These are phyloP conservation scores for Podila clonocystis DNA, from an alignment of 192 early-diverging fungal species.

Conservation along the genomic window DNA sequence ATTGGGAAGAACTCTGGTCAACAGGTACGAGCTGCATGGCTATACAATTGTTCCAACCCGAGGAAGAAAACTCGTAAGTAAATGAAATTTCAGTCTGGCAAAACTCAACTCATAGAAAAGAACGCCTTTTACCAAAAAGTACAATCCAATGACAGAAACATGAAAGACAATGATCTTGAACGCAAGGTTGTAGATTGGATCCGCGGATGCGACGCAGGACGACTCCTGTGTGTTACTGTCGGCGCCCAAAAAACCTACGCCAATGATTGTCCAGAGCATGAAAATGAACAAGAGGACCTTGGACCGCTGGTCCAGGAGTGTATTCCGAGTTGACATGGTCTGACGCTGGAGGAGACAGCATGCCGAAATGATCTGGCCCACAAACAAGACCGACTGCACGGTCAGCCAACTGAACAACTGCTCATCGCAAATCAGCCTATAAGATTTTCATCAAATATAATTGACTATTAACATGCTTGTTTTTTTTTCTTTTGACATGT, in stretches of 20 bases:
- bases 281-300: slow-evolving; percentile 31
- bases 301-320: slow-evolving; percentile 25
- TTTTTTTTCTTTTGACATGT: no score
- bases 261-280: slow-evolving; percentile 49
- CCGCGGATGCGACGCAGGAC: slow-evolving; percentile 20
- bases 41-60: not conserved
- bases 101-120: no score
- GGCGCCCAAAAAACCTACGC: slow-evolving; percentile 40
- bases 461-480: no score
- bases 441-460: no score
- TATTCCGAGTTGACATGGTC: slow-evolving; percentile 23
- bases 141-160: slow-evolving; percentile 31
- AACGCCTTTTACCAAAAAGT: slow-evolving; percentile 30
- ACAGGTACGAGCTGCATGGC: slow-evolving; percentile 29
- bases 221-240: slow-evolving; percentile 9
- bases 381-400: slow-evolving; percentile 39
- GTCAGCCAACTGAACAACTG: slow-evolving; percentile 51
- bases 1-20: slow-evolving; percentile 19
- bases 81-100: not conserved
- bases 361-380: slow-evolving; percentile 23
- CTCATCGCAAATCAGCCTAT: slow-evolving; percentile 48
- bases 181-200: slow-evolving; percentile 28
- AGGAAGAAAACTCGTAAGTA: not conserved
- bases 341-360: slow-evolving; percentile 40
- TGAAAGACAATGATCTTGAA: slow-evolving; percentile 53